Evolutionary conservation across 2,329 filamentous ascomycete genomes (phyloP), one percentile per base, ranked within the genome.

Genomic region (Cladophialophora bantiana): DNA sequence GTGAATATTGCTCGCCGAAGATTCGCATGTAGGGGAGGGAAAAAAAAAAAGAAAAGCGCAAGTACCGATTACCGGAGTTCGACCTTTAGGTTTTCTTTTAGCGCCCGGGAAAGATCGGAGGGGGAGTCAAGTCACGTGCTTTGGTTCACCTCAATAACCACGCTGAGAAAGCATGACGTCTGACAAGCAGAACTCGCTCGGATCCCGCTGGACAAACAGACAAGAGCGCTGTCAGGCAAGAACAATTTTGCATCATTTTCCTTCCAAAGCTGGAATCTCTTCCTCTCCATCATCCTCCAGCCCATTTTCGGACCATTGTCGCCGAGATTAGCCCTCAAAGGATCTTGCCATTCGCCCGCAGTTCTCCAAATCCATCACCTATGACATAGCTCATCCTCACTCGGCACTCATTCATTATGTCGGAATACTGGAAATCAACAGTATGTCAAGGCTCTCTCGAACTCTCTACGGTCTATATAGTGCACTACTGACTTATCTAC

Each of bases 341-440:
- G 7, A 13, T 54, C 59, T 36, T 50, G 36, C 61, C 65, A 65
- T 68, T 65, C 62, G 56, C 66, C 66, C 63, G 57, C 48, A 34
- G 9, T 53, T 48, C 54, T 48, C 57, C 40, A 58, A 62, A 40
- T 62, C 32, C 34, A 35, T 65, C 45, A 50, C 34, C 57, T 36
- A 67, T 68, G 66, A 68, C 66, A 68, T 68, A 59, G 66, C 48
- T 7, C 59, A 53, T 10, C 38, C 34, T 53, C 53, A 18, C 15
- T 56, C 38, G 56, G 52, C 50, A 56, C 32, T 56, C 36, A 40
- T 48, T 54, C 38, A 45, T 26, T 57, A 98, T 99, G 95, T 90
- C 95, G 0, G 95, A 98, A 84, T 96, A 97, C 81, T 98, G 95
- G 95, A 98, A 98, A 78, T 97, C 94, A 20, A 97, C 94, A 38